phyloP scores from a whole-genome alignment of 176 grass and related monocot species.

The Dactylis glomerata region DNA sequence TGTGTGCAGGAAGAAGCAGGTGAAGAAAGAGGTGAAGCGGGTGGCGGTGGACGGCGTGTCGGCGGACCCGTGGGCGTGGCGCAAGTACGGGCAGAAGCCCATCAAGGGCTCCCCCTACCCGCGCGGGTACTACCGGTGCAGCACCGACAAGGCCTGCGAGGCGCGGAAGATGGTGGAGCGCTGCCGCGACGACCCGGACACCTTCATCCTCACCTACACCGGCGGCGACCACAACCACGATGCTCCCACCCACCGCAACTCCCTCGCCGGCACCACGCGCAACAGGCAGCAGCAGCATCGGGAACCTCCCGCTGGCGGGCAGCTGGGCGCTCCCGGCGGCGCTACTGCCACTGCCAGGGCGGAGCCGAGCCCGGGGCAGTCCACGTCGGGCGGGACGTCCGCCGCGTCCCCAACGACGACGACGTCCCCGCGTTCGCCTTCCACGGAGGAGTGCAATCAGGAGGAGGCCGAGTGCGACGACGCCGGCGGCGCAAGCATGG shows the following conservation, averaged over 20 bases:
- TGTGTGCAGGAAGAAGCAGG: constrained; percentile 59
- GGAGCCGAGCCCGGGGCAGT: neutral
- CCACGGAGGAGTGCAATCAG: constrained; percentile 34
- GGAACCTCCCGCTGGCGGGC: neutral
- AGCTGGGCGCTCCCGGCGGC: neutral
- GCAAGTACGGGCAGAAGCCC: constrained; percentile 95
- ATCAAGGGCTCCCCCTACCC: constrained; percentile 93
- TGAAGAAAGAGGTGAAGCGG: constrained; percentile 46
- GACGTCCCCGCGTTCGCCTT: constrained; percentile 14
- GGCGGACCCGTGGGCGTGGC: constrained; percentile 85
- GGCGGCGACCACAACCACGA: constrained; percentile 69
- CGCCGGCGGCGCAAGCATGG: neutral
- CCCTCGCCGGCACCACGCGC: constrained; percentile 75
- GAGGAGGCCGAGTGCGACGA: constrained; percentile 39
- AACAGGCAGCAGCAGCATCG: constrained; percentile 8
- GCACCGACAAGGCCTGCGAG: constrained; percentile 58
- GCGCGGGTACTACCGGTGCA: constrained; percentile 79
- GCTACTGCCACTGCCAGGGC: neutral
- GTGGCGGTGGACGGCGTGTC: constrained; percentile 46
- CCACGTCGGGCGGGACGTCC: neutral
- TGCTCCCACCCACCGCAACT: constrained; percentile 64
- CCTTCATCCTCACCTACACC: constrained; percentile 74
- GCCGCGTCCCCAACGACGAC: neutral
- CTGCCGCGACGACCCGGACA: constrained; percentile 48
- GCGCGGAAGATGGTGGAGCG: constrained; percentile 84